These are phyloP conservation scores for Eimeria tenella DNA, from an alignment of 169 alveolate genomes.

Conservation along the genomic window DNA sequence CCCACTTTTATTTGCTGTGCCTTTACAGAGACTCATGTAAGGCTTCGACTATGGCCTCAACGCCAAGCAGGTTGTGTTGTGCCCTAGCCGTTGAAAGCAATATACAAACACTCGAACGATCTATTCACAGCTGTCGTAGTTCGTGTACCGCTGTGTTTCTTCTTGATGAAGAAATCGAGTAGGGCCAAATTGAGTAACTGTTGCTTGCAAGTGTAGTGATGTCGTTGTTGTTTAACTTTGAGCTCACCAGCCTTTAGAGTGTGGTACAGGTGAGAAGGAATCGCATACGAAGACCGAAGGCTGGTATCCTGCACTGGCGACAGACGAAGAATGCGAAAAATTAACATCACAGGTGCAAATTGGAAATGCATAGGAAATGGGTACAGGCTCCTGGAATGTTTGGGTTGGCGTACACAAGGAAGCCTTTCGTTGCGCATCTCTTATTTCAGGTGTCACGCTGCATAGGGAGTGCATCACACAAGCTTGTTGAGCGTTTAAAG, in stretches of 20 bases:
- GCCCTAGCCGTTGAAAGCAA: not conserved
- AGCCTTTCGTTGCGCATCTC: not conserved
- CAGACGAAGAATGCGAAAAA: slow-evolving; percentile 79
- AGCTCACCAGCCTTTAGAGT: too few species aligned
- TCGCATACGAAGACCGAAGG: not conserved
- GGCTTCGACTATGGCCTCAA: slow-evolving; percentile 15
- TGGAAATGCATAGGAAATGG: not conserved
- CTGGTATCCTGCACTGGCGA: slow-evolving; percentile 76
- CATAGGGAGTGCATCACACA: slow-evolving; percentile 70
- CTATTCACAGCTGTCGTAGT: too few species aligned
- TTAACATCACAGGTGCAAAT: slow-evolving; percentile 72
- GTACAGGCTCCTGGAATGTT: not conserved
- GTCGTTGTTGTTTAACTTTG: too few species aligned
- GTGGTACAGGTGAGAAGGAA: not conserved
- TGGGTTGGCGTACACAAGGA: not conserved
- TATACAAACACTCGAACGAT: too few species aligned
- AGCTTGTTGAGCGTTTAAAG: slow-evolving; percentile 82
- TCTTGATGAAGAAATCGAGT: too few species aligned
- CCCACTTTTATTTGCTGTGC: not conserved
- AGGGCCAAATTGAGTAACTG: too few species aligned
- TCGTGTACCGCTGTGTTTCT: too few species aligned
- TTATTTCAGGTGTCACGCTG: slow-evolving; percentile 38
- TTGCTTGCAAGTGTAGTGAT: too few species aligned
- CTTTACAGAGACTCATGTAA: slow-evolving; percentile 24
- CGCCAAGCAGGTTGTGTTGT: not conserved